Evolutionary conservation across 75 land plant species (phyloP).

Genomic region (Adiantum capillusveneris): DNA sequence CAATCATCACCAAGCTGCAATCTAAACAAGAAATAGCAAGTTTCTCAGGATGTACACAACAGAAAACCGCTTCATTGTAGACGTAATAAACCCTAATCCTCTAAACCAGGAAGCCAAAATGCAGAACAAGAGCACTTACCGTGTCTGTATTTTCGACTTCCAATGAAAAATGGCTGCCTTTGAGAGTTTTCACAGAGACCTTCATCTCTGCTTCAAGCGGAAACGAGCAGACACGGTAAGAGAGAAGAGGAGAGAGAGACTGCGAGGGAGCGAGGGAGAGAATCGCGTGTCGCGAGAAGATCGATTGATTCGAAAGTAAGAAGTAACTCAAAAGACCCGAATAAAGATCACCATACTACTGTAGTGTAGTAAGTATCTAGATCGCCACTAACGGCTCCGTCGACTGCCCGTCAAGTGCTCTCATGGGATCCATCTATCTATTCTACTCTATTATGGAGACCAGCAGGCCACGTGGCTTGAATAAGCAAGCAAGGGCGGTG

Average conservation of each 20-base stretch:
- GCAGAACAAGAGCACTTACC: constrained; percentile 18
- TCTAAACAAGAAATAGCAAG: too few relatives aligned
- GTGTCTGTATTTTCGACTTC: constrained; percentile 64
- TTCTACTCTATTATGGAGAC: too few relatives aligned
- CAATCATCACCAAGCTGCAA: too few relatives aligned
- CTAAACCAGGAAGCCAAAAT: not conserved
- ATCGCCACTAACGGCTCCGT: not conserved
- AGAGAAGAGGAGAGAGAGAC: not conserved
- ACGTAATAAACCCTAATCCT: not conserved
- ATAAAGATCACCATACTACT: too few relatives aligned
- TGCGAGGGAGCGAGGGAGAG: not conserved
- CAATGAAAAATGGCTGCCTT: constrained; percentile 84
- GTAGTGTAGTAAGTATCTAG: not conserved
- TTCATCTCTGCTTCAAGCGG: constrained; percentile 39
- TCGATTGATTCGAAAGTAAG: too few relatives aligned
- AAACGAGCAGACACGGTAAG: not conserved
- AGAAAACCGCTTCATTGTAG: not conserved
- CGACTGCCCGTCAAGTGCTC: too few relatives aligned
- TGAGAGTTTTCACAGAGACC: constrained; percentile 84
- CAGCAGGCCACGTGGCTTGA: too few relatives aligned
- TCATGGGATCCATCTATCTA: too few relatives aligned
- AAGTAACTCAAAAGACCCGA: too few relatives aligned
- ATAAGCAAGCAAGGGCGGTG: too few relatives aligned
- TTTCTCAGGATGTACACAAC: too few relatives aligned
- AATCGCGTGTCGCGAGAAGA: too few relatives aligned